A percentile compares a stretch with the other conserved stretches of the same genome.
Conservation (phyloP, 2,329 filamentous ascomycete species). For the Alternaria sp. region DNA sequence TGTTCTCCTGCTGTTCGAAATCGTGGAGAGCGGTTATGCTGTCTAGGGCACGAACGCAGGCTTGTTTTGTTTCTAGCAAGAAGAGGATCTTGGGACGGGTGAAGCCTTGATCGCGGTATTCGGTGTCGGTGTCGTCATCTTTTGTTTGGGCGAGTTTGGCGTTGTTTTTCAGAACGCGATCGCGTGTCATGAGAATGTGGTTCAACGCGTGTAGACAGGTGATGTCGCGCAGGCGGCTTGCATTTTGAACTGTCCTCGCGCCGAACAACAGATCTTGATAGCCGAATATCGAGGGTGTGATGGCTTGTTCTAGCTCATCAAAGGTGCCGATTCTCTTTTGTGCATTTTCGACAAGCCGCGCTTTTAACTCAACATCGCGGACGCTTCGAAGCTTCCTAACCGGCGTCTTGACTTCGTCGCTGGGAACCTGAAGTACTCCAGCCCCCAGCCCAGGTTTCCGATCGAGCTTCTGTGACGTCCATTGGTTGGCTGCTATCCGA, state of each 20-base stretch:
- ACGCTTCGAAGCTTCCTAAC: conserved; percentile 33
- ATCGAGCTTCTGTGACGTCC: conserved; percentile 54
- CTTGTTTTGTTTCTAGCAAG: conserved; percentile 85
- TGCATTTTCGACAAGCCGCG: conserved; percentile 41
- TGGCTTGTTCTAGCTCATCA: conserved; percentile 66
- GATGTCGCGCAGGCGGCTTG: conserved; percentile 73
- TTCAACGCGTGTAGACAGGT: conserved; percentile 86
- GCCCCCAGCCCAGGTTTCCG: conserved; percentile 29
- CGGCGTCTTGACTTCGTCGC: conserved; percentile 24
- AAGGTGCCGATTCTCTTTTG: conserved; percentile 58
- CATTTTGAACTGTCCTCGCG: conserved; percentile 73
- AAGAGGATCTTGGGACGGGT: conserved; percentile 93
- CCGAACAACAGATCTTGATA: conserved; percentile 85
- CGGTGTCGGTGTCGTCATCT: conserved; percentile 67
- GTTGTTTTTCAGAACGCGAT: conserved; percentile 92
- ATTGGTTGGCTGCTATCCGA: conserved; percentile 58
- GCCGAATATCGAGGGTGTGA: conserved; percentile 78
- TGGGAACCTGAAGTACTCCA: conserved; percentile 39
- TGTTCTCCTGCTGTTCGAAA: conserved; percentile 93
- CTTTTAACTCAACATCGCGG: conserved; percentile 45
- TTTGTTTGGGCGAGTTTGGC: conserved; percentile 75
- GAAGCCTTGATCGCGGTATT: conserved; percentile 92
- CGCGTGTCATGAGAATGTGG: conserved; percentile 91
- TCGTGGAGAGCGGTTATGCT: conserved; percentile 77
- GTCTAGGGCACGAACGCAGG: conserved; percentile 80